phyloP scores from a whole-genome alignment of 176 grass and related monocot species.

The Cymbopogon citratus region DNA sequence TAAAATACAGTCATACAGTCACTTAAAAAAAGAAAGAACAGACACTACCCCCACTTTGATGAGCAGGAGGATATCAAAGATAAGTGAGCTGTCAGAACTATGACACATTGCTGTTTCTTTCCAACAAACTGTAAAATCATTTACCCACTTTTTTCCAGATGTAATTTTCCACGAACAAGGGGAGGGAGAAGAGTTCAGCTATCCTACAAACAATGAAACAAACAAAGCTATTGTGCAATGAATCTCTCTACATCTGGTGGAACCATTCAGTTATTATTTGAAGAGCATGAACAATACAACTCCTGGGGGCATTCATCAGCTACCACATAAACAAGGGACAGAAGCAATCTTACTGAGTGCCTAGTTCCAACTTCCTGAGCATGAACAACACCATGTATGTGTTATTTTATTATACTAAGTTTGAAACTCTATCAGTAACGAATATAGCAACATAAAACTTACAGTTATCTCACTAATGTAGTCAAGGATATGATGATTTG shows the following conservation, averaged over 20 bases:
- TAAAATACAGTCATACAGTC: background rate
- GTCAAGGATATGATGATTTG: background rate
- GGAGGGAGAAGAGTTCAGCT: slow-evolving; percentile 22
- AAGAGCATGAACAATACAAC: slow-evolving; percentile 42
- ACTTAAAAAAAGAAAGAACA: background rate
- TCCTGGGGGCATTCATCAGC: slow-evolving; percentile 47
- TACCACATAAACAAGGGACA: slow-evolving; percentile 11
- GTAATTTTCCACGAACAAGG: slow-evolving; percentile 39
- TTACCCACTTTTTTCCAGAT: slow-evolving; percentile 26
- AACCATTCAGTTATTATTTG: slow-evolving; percentile 49
- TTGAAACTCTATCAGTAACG: background rate
- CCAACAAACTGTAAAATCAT: background rate
- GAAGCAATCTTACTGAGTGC: slow-evolving; percentile 15
- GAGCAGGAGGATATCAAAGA: background rate
- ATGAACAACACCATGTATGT: slow-evolving; percentile 6
- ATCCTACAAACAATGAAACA: slow-evolving; percentile 21
- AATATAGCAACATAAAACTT: background rate
- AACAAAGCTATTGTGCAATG: slow-evolving; percentile 28
- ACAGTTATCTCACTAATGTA: background rate
- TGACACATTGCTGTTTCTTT: slow-evolving; percentile 16
- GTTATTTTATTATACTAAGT: background rate
- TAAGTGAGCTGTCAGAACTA: background rate
- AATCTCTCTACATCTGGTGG: slow-evolving; percentile 40
- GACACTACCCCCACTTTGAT: background rate
- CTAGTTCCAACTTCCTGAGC: background rate